A percentile compares a stretch with the other conserved stretches of the same genome.
These are phyloP conservation scores for Citrullus mucosospermus DNA, from an alignment of 306 rosid species.

Conservation along the genomic window DNA sequence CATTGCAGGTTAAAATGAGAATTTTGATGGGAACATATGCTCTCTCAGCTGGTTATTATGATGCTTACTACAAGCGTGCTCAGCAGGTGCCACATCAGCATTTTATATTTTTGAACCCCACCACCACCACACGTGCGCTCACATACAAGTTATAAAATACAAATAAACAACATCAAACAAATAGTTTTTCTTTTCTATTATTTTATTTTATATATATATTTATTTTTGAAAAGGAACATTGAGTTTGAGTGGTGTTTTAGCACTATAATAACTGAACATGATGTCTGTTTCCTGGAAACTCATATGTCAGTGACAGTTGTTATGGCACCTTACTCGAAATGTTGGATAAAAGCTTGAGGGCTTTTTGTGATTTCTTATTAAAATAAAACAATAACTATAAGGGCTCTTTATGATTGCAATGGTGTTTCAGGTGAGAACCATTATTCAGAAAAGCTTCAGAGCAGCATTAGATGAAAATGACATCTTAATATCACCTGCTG, in stretches of 20 bases:
- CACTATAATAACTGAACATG: not conserved
- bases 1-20: conserved; percentile 86
- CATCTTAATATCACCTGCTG: conserved; percentile 87
- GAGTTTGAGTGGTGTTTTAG: not conserved
- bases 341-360: not conserved
- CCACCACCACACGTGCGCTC: not conserved
- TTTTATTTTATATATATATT: no score
- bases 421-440: conserved; percentile 77
- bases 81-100: conserved; percentile 65
- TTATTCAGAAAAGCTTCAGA: conserved; percentile 76
- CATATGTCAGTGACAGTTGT: not conserved
- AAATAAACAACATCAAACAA: not conserved
- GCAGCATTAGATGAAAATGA: conserved; percentile 69
- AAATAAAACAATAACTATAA: no score
- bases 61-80: conserved; percentile 95
- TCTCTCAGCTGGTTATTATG: conserved; percentile 98
- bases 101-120: not conserved
- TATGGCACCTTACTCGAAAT: not conserved
- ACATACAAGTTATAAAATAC: not conserved
- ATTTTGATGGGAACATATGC: conserved; percentile 90
- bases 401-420: conserved; percentile 11
- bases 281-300: not conserved
- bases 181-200: no score
- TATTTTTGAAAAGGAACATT: no score
- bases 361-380: not conserved